A percentile compares a stretch with the other conserved stretches of the same genome.
These are phyloP conservation scores for Ophiostoma himal-ulmi DNA, from an alignment of 2,329 filamentous ascomycete genomes.

Conservation along the genomic window DNA sequence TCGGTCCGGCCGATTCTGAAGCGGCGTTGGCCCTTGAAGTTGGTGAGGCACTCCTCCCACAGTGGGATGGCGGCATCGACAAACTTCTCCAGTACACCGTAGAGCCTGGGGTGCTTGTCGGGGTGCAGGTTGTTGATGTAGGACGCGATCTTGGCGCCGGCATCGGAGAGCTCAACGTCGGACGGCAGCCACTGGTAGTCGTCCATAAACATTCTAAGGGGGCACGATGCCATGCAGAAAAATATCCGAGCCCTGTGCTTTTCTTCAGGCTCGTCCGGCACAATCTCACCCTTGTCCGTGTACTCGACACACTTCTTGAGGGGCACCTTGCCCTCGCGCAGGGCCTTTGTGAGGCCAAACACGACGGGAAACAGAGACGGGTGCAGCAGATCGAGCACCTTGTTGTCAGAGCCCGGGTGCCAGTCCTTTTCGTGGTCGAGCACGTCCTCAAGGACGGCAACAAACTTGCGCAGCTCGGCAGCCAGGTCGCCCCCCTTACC, in stretches of 20 bases:
- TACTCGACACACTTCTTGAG: slow-evolving; percentile 28
- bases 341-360: slow-evolving; percentile 33
- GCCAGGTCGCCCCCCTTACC: slow-evolving; percentile 33
- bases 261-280: neutral
- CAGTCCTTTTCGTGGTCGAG: slow-evolving; percentile 41
- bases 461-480: slow-evolving; percentile 36
- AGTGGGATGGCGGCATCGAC: slow-evolving; percentile 36
- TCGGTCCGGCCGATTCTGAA: neutral
- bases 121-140: slow-evolving; percentile 45
- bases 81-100: slow-evolving; percentile 35
- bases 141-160: slow-evolving; percentile 35
- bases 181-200: slow-evolving; percentile 35
- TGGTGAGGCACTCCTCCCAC: slow-evolving; percentile 35
- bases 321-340: slow-evolving; percentile 34
- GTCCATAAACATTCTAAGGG: neutral
- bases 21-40: slow-evolving; percentile 19
- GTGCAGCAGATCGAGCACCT: slow-evolving; percentile 54
- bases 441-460: slow-evolving; percentile 40
- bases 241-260: rapidly evolving
- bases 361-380: slow-evolving; percentile 54
- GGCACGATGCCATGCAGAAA: neutral
- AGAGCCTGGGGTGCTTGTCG: slow-evolving; percentile 31
- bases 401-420: slow-evolving; percentile 48
- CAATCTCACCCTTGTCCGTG: slow-evolving; percentile 28
- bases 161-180: slow-evolving; percentile 33